Evolutionary conservation across 2,329 filamentous ascomycete species (phyloP), one percentile per base, ranked within the genome.

Genomic region (Neurospora crassa): DNA sequence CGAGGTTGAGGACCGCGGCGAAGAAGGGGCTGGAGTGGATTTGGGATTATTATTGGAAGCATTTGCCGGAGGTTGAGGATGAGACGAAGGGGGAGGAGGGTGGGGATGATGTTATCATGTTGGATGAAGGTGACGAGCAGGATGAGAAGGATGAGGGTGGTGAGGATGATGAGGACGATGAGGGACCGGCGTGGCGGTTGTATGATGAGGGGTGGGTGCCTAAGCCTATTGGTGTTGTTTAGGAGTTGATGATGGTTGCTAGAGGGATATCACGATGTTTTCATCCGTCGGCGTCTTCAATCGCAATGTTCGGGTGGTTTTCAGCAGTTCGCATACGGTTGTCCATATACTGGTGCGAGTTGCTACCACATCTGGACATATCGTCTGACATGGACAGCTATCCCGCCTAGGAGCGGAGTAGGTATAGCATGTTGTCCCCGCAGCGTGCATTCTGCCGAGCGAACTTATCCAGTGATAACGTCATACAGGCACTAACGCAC

Each of bases 31-130:
- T 97, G 73, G 84, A 85, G 67, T 97, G 94, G 94, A 89, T 97
- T 69, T 97, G 93, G 92, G 86, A 90, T 70, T 92, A 92, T 79
- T 97, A 97, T 83, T 98, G 94, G 94, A 82, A 80, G 76, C 82
- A 86, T 63, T 79, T 89, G 24, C 75, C 78, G 1, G 78, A 79
- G 5, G 77, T n/a, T 14, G 71, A 68, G 6, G 73, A 20, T 3
- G 67, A 20, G 11, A 72, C 47, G 16, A 72, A 67, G 0, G 70
- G 16, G 10, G 45, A 40, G 18, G 29, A 11, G 7, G 37, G 37
- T 40, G 37, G 74, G 42, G 74, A 74, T 34, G 73, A 75, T 70
- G 71, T 79, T 53, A 41, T 63, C 74, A 76, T 59, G 67, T 63
- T 68, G 63, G 70, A 78, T 16, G 74, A 76, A 29, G 71, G 78